Percentiles rank a stretch among this genome's conserved stretches.
Conservation (phyloP, 768 basidiomycete genomes). For the Wakefieldia striispora region DNA sequence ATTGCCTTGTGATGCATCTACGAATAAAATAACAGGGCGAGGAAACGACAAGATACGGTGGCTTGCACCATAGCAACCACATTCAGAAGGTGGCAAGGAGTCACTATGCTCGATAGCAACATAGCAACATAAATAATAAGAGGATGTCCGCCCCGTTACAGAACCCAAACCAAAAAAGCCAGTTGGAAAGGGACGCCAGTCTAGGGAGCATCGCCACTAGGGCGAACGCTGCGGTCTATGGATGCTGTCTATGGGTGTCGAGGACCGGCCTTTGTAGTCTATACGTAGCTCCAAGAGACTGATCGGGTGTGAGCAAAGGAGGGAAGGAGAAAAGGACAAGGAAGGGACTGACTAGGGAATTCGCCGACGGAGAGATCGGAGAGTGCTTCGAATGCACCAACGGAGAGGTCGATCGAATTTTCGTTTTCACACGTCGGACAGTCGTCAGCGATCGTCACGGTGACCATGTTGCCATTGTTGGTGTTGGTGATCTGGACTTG, state of each 20-base stretch:
- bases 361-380: constrained; percentile 48
- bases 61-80: constrained; percentile 9
- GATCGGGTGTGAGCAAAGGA: not conserved
- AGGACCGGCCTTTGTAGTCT: constrained; percentile 21
- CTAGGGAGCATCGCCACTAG: too few species aligned
- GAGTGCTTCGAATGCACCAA: constrained; percentile 61
- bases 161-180: too few species aligned
- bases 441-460: constrained; percentile 69
- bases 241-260: not conserved
- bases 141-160: not conserved
- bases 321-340: not conserved
- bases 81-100: constrained; percentile 2
- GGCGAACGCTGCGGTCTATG: too few species aligned
- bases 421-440: constrained; percentile 74
- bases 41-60: constrained; percentile 3
- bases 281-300: constrained; percentile 32
- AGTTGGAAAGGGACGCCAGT: too few species aligned
- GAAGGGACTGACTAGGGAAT: constrained; percentile 50
- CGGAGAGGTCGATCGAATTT: constrained; percentile 76
- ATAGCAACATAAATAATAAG: not conserved
- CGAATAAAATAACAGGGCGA: not conserved
- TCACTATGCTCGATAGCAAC: constrained; percentile 19
- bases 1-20: constrained; percentile 1
- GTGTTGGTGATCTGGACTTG: constrained; percentile 62
- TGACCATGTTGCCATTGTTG: constrained; percentile 49